Base-by-base conservation (phyloP, 768 basidiomycete species). In the Lepiota venenata region DNA sequence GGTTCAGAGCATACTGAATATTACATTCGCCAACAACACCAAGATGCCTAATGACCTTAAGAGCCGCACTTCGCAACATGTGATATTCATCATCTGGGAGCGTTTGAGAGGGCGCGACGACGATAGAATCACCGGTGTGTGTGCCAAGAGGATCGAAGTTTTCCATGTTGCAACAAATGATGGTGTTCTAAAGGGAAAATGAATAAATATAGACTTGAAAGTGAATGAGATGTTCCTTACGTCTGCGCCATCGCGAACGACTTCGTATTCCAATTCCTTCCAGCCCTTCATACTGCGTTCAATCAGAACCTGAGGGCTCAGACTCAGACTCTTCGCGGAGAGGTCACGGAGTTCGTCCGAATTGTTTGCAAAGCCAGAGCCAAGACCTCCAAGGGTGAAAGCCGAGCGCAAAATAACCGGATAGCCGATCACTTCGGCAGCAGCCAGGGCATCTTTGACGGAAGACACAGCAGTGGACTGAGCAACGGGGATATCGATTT, bases 261-360 rank as follows among this genome's bases (percentile, higher is more conserved):
- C 97, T 69, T 99, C 97, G 62, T 98, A 99, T 73, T 99, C 97
- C 58, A 98, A 81, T 73, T 99, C 97, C 69, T 99, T 99, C 97
- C 97, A 99, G 27, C 97, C 97, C 73, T 98, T 98, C 88, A 99
- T 91, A 61, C 89, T 92, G 47, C 94, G 89, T 73, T 98, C 97
- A 59, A 99, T 94, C 53, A 99, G 81, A 41, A 98, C 91, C 69
- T 98, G 97, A 44, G 97, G 96, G 60, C 87, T 90, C 25, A 98
- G 78, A 65, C 85, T 86, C 50, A 99, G 82, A 66, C 87, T 83
- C 71, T 91, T 96, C 20, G 97, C 95, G 40, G 93, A 83, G 20
- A 99, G 78, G 70, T 99, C 95, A 54, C 93, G 88, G 52, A 99
- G 74, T 76, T 99, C 97, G 58, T 97, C 91, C 11, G 92, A 79